Conservation (phyloP, 2,329 filamentous ascomycete genomes). For the Sarocladium kiliense region DNA sequence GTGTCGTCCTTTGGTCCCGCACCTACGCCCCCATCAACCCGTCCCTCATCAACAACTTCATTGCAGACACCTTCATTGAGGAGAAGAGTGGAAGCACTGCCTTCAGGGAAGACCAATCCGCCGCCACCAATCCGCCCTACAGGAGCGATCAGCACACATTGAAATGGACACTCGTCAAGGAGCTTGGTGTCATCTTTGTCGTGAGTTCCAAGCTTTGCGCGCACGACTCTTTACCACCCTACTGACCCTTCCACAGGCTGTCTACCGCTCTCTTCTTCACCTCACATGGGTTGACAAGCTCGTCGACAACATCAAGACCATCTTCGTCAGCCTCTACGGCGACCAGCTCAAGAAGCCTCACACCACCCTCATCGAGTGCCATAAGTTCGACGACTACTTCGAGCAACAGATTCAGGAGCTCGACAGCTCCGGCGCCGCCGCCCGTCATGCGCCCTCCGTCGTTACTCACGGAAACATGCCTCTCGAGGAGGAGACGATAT, state of each 20-base stretch:
- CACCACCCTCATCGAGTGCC: constrained; percentile 72
- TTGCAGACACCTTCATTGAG: constrained; percentile 96
- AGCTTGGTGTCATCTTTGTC: constrained; percentile 92
- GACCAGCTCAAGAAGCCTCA: constrained; percentile 79
- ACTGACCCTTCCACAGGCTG: constrained; percentile 60
- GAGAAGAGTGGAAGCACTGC: constrained; percentile 67
- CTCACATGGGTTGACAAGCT: constrained; percentile 96
- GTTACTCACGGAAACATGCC: constrained; percentile 22
- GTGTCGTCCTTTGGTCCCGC: constrained; percentile 94
- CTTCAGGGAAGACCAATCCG: constrained; percentile 53
- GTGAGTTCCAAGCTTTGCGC: constrained; percentile 37
- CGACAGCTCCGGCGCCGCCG: constrained; percentile 48
- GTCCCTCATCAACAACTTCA: constrained; percentile 87
- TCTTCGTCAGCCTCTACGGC: constrained; percentile 87
- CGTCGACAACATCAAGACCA: constrained; percentile 86
- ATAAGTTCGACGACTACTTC: constrained; percentile 85
- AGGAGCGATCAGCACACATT: constrained; percentile 90
- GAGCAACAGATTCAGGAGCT: constrained; percentile 86
- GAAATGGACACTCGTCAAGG: constrained; percentile 90
- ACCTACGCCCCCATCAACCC: constrained; percentile 75
- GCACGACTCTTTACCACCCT: background rate
- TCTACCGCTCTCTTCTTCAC: constrained; percentile 92
- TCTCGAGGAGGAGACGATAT: constrained; percentile 27
- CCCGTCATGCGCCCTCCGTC: constrained; percentile 15
- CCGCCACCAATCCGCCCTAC: constrained; percentile 67